Evolutionary conservation across 148 eudicot genomes (phyloP).

Genomic region (Camellia lanceoleosa): DNA sequence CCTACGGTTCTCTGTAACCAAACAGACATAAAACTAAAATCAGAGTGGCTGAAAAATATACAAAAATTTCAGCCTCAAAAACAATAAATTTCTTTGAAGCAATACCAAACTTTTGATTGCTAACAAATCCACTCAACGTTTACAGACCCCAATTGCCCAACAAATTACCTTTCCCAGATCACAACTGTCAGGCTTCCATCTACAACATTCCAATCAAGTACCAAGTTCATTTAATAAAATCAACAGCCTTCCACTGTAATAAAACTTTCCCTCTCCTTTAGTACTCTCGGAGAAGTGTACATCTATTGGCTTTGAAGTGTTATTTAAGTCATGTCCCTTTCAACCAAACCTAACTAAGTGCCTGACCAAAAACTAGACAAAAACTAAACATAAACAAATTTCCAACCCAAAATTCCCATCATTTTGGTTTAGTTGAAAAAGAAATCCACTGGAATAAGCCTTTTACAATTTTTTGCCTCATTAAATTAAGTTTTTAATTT

Average conservation of each 20-base stretch:
- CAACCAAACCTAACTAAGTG: background rate
- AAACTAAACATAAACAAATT: no score
- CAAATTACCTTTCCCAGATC: background rate
- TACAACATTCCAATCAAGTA: background rate
- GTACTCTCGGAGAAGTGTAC: background rate
- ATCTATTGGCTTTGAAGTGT: background rate
- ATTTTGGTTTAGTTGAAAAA: no score
- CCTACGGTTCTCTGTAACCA: background rate
- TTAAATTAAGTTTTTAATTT: no score
- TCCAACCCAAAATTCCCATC: no score
- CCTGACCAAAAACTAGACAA: no score
- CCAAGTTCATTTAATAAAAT: background rate
- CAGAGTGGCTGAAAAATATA: background rate
- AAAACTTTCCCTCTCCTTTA: background rate
- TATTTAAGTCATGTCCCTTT: background rate
- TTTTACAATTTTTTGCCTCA: no score
- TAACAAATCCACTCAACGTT: background rate
- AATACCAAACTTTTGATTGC: constrained; percentile 5
- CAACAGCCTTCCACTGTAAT: background rate
- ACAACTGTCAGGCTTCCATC: background rate
- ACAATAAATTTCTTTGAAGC: background rate
- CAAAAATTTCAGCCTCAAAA: background rate
- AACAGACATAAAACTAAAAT: constrained; percentile 1
- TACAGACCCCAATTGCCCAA: background rate
- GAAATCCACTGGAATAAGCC: no score